Conservation (phyloP, 805 yeast genomes). For the Cyberlindnera xylosilytica region DNA sequence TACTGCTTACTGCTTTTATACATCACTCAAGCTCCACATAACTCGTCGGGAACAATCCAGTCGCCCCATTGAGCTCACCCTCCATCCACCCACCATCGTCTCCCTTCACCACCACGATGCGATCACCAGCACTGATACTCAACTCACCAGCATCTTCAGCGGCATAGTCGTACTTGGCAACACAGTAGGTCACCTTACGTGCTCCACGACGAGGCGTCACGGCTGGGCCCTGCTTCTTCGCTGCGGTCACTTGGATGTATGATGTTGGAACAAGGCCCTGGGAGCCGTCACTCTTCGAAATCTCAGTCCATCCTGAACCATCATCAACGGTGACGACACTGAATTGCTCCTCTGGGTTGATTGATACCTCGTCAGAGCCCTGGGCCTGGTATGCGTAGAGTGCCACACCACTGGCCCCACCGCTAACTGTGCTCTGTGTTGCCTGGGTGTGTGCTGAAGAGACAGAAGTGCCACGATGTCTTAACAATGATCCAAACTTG, state of each 20-base stretch:
- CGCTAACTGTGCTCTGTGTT: slow-evolving; percentile 20
- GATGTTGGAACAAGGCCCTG: slow-evolving; percentile 85
- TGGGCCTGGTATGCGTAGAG: slow-evolving; percentile 42
- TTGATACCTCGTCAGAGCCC: slow-evolving; percentile 72
- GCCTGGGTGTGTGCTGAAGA: slow-evolving; percentile 7
- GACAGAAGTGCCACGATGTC: slow-evolving; percentile 15
- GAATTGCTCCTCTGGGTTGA: slow-evolving; percentile 59
- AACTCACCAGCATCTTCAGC: slow-evolving; percentile 72
- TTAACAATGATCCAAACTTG: slow-evolving; percentile 21
- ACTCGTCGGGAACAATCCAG: slow-evolving; percentile 76
- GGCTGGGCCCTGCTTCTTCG: slow-evolving; percentile 20
- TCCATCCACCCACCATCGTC: slow-evolving; percentile 95
- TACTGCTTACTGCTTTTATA: too few relatives aligned
- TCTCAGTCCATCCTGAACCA: slow-evolving; percentile 86
- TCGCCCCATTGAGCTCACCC: slow-evolving; percentile 68
- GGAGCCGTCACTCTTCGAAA: slow-evolving; percentile 43
- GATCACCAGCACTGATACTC: slow-evolving; percentile 68
- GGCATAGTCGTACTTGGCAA: slow-evolving; percentile 24
- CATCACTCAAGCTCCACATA: slow-evolving; percentile 38
- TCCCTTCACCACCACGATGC: slow-evolving; percentile 60
- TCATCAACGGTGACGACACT: slow-evolving; percentile 65
- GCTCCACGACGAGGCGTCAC: slow-evolving; percentile 22
- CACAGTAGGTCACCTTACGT: slow-evolving; percentile 18
- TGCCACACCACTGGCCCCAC: slow-evolving; percentile 38
- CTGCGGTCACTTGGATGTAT: slow-evolving; percentile 55